Percentiles rank a stretch among this genome's conserved stretches.
Conservation (phyloP, 805 yeast genomes). For the Candida sithepensis region DNA sequence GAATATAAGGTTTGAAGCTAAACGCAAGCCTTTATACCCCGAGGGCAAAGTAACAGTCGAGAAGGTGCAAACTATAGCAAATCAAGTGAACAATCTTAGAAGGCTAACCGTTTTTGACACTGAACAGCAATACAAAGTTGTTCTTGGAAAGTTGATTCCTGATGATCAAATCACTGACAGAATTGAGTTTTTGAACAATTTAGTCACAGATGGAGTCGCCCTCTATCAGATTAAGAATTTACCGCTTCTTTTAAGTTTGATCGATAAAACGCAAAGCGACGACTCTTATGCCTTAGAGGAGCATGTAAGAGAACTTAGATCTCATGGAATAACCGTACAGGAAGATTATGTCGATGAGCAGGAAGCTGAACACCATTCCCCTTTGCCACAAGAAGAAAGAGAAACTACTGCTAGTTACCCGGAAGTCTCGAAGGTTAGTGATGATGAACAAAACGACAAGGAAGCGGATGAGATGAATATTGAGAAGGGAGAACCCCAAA, state of each 20-base stretch:
- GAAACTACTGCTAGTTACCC: too few species aligned
- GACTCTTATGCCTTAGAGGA: too few species aligned
- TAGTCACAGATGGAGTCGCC: conserved; percentile 24
- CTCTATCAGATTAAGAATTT: conserved; percentile 6
- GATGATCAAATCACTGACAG: conserved; percentile 10
- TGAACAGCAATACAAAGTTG: conserved; percentile 15
- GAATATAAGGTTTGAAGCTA: conserved; percentile 4
- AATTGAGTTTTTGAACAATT: conserved; percentile 15
- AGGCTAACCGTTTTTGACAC: conserved; percentile 14
- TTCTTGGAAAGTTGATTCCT: conserved; percentile 18
- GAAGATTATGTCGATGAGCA: too few species aligned
- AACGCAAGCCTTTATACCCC: not conserved
- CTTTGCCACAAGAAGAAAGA: too few species aligned
- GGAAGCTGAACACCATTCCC: too few species aligned
- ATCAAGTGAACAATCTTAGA: conserved; percentile 1
- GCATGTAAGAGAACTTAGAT: too few species aligned
- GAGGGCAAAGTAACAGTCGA: not conserved
- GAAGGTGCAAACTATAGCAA: not conserved
- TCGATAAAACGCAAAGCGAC: not conserved
- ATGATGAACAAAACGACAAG: too few species aligned
- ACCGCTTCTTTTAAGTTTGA: not conserved
- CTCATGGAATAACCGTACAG: too few species aligned
- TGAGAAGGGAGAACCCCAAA: too few species aligned
- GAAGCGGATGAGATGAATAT: too few species aligned
- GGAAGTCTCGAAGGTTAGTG: too few species aligned